Evolutionary conservation across 768 basidiomycete genomes (phyloP).

Genomic region (Crucibulum laeve): DNA sequence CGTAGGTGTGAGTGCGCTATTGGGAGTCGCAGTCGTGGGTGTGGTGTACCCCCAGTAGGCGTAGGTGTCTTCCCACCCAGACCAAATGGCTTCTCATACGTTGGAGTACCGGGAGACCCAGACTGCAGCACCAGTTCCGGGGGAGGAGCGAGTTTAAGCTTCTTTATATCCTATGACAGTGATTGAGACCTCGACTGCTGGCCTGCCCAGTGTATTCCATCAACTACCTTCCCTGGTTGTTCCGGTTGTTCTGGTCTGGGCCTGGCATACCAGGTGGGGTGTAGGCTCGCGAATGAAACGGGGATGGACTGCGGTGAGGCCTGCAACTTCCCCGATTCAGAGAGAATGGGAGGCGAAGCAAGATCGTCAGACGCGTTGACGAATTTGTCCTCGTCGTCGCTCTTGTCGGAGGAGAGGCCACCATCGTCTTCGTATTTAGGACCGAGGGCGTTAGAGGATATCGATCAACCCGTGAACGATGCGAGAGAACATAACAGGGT

Average conservation of each 20-base stretch:
- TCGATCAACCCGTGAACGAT: constrained; percentile 66
- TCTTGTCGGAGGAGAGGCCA: constrained; percentile 50
- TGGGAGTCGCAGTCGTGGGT: not conserved
- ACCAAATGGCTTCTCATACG: not conserved
- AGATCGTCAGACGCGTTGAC: constrained; percentile 16
- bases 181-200: constrained; percentile 4
- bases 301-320: constrained; percentile 17
- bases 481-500: constrained; percentile 51
- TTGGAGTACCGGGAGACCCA: not conserved
- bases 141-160: constrained; percentile 14
- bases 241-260: not conserved
- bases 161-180: constrained; percentile 14
- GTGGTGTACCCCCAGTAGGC: not conserved
- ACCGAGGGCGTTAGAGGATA: constrained; percentile 52
- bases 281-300: constrained; percentile 15
- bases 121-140: not conserved
- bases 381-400: constrained; percentile 22
- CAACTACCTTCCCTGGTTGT: not conserved
- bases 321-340: too few species aligned
- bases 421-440: constrained; percentile 74
- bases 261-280: constrained; percentile 10
- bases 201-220: not conserved
- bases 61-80: not conserved
- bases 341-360: too few species aligned
- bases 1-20: not conserved